phyloP scores from a whole-genome alignment of 495 filamentous ascomycete genomes.

The Tuber umbilicatum region DNA sequence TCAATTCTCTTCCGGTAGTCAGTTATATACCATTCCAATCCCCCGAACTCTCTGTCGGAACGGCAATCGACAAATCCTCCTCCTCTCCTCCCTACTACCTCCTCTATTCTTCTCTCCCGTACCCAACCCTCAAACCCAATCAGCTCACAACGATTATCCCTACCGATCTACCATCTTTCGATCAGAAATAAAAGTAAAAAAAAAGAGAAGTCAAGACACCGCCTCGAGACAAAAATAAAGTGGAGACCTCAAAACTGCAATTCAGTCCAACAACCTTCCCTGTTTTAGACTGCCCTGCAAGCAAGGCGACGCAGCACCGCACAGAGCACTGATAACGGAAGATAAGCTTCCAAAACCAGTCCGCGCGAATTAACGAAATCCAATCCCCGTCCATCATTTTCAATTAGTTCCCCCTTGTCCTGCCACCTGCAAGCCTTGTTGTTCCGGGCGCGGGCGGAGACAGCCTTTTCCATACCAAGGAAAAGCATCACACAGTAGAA shows the following conservation, averaged over 20 bases:
- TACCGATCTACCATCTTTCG: neutral
- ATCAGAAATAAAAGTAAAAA: conserved; percentile 9
- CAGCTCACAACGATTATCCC: conserved; percentile 2
- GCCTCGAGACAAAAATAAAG: neutral
- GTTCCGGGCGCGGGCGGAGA: conserved; percentile 1
- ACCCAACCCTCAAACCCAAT: conserved; percentile 3
- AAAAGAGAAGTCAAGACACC: neutral
- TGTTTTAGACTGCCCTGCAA: neutral
- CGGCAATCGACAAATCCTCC: neutral
- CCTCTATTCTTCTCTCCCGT: neutral
- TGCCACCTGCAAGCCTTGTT: neutral
- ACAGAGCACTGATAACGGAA: conserved; percentile 1
- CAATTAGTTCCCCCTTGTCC: conserved; percentile 2
- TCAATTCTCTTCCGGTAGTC: neutral
- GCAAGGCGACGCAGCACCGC: neutral
- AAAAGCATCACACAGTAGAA: neutral
- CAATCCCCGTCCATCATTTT: conserved; percentile 2
- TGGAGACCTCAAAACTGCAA: conserved; percentile 2
- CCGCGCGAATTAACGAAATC: conserved; percentile 7
- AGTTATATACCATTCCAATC: neutral
- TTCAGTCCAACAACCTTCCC: conserved; percentile 3
- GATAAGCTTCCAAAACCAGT: conserved; percentile 1
- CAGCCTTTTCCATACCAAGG: conserved; percentile 1
- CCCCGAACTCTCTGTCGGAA: neutral
- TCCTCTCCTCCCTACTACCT: neutral